These are phyloP conservation scores for Cladobotryum mycophilum DNA, from an alignment of 2,329 filamentous ascomycete species.

Conservation along the genomic window DNA sequence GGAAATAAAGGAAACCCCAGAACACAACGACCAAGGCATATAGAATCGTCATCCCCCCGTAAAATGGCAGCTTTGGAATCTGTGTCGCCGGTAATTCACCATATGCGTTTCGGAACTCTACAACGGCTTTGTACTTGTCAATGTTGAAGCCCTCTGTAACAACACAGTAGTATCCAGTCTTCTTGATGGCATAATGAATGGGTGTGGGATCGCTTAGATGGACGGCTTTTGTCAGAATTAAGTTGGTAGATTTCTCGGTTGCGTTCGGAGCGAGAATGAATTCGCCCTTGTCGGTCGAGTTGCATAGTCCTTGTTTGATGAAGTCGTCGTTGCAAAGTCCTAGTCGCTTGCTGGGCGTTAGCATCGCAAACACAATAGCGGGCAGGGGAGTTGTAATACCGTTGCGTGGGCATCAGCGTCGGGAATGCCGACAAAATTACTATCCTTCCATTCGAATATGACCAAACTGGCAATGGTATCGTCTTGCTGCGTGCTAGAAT, in stretches of 20 bases:
- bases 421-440: conserved; percentile 66
- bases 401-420: conserved; percentile 47
- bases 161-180: conserved; percentile 95
- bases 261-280: conserved; percentile 78
- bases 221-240: conserved; percentile 74
- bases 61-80: conserved; percentile 95
- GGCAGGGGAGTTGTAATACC: conserved; percentile 34
- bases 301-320: conserved; percentile 65
- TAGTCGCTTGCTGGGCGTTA: conserved; percentile 40
- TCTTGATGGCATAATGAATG: conserved; percentile 77
- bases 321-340: conserved; percentile 65
- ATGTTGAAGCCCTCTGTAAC: conserved; percentile 65
- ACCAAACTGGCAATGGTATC: conserved; percentile 78
- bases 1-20: conserved; percentile 93
- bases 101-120: conserved; percentile 93
- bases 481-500: conserved; percentile 49
- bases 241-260: conserved; percentile 60
- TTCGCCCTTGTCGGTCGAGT: conserved; percentile 68
- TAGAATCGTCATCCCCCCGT: conserved; percentile 86
- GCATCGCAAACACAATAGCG: not conserved
- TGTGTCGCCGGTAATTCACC: conserved; percentile 93
- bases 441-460: conserved; percentile 92
- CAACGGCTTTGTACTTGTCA: conserved; percentile 68
- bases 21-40: conserved; percentile 79
- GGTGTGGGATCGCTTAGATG: conserved; percentile 69